Base-by-base conservation (phyloP, 257 asterid species). In the Petunia secreta region DNA sequence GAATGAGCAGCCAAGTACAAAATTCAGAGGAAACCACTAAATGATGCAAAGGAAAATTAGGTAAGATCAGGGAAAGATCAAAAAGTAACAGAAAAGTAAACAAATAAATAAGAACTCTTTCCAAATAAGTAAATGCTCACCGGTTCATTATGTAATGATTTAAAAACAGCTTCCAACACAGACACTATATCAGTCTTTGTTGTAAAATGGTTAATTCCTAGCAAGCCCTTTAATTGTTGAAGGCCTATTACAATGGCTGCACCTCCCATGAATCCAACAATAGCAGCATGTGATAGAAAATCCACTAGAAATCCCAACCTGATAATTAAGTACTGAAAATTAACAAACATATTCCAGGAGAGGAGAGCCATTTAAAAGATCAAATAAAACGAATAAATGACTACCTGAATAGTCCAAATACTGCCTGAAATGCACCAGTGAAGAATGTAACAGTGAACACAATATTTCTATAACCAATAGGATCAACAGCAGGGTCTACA, bases 201-300 rank as follows among this genome's bases (percentile, higher is more conserved):
- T 3, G 96, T 92, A 39, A 93, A 89, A 85, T 89, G 91, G 57
- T 50, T 76, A 4, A 93, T 83, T 78, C 94, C 98, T 8, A 93
- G 84, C 73, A 93, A 75, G 15, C 98, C 95, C 88, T 90, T 93
- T 16, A 93, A 77, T 77, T 92, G 97, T 65, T 93, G 98, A 58
- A 93, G 94, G 10, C 98, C 98, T 34, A 93, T 93, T 2, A 92
- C 93, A 53, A 92, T 90, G 80, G 98, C 98, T 43, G 96, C 93
- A 62, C 95, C 97, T n/a, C 89, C 97, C 96, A 93, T 92, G 85
- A 93, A 93, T 73, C 98, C 98, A 58, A 93, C 94, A 69, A 92
- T 83, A 2, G 97, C 97, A 66, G 98, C 96, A 85, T 93, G 98
- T 5, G 98, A 92, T 40, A 92, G 91, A 83, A 92, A 93, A 85